Evolutionary conservation across 805 yeast genomes (phyloP).

Genomic region (Wickerhamia fluorescens): DNA sequence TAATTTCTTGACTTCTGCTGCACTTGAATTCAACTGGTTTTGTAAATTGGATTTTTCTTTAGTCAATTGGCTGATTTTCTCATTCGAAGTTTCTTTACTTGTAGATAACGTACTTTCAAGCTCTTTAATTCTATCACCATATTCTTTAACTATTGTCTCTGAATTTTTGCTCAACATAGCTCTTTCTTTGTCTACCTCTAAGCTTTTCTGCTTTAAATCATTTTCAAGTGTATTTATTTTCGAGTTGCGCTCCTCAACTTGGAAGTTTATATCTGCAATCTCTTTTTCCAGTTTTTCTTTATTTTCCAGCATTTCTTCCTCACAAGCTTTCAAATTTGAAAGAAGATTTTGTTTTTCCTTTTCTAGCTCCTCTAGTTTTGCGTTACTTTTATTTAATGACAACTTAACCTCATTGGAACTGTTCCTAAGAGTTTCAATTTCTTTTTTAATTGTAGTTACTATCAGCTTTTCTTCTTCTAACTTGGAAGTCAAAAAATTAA

Average conservation of each 20-base stretch:
- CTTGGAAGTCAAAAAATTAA: background rate
- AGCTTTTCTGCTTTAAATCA: conserved; percentile 28
- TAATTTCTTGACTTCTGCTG: conserved; percentile 7
- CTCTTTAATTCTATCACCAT: conserved; percentile 36
- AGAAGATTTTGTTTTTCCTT: background rate
- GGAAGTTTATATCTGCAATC: no score
- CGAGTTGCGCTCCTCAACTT: no score
- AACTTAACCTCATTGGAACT: background rate
- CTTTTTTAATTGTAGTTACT: background rate
- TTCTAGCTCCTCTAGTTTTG: conserved; percentile 1
- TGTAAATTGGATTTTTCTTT: conserved; percentile 6
- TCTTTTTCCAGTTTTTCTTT: conserved; percentile 1
- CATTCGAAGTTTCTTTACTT: conserved; percentile 9
- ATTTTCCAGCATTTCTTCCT: background rate
- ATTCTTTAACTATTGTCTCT: conserved; percentile 42
- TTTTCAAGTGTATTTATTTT: conserved; percentile 20
- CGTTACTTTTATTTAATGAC: background rate
- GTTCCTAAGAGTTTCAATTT: conserved; percentile 1
- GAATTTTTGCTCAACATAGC: conserved; percentile 41
- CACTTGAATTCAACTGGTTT: conserved; percentile 4
- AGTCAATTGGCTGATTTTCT: conserved; percentile 3
- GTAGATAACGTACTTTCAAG: conserved; percentile 30
- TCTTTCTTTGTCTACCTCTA: conserved; percentile 47
- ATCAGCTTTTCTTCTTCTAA: conserved; percentile 1
- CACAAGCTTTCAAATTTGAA: conserved; percentile 1